A percentile compares a stretch with the other conserved stretches of the same genome.
phyloP scores from a whole-genome alignment of 345 rosid genomes.

The Dimocarpus longan region DNA sequence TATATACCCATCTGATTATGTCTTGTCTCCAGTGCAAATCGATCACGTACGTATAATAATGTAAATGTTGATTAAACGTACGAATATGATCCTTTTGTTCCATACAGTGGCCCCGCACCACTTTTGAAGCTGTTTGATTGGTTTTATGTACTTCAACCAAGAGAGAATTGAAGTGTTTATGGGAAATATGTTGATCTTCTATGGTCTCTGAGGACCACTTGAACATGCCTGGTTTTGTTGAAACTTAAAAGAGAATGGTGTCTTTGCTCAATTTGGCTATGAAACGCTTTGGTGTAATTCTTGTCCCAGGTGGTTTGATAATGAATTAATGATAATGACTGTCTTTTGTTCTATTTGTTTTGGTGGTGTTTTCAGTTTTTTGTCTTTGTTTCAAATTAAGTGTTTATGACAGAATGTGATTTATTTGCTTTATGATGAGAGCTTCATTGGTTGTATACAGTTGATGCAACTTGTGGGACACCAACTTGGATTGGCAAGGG shows the following conservation, averaged over 20 bases:
- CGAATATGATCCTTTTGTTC: not conserved
- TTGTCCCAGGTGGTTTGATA: slow-evolving; percentile 24
- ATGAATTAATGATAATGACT: not conserved
- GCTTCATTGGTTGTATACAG: slow-evolving; percentile 37
- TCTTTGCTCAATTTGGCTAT: slow-evolving; percentile 7
- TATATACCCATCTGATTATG: not conserved
- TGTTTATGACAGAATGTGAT: not conserved
- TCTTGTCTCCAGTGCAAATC: not conserved
- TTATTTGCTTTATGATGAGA: not conserved
- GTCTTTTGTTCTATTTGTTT: slow-evolving; percentile 14
- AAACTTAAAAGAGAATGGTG: not conserved
- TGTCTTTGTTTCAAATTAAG: not conserved
- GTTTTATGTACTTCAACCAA: too few species aligned
- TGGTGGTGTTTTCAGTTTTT: not conserved
- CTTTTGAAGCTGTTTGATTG: not conserved
- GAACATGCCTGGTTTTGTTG: slow-evolving; percentile 1
- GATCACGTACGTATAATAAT: not conserved
- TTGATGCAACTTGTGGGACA: slow-evolving; percentile 57
- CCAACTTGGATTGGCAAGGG: slow-evolving; percentile 88
- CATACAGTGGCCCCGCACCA: slow-evolving; percentile 14
- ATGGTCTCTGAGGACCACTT: slow-evolving; percentile 5
- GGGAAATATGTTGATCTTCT: not conserved
- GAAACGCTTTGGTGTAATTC: slow-evolving; percentile 28
- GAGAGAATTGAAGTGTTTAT: not conserved
- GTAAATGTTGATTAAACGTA: slow-evolving; percentile 1